These are phyloP conservation scores for Stephanodiscus minutulus DNA, from an alignment of 108 stramenopile genomes.

Conservation along the genomic window DNA sequence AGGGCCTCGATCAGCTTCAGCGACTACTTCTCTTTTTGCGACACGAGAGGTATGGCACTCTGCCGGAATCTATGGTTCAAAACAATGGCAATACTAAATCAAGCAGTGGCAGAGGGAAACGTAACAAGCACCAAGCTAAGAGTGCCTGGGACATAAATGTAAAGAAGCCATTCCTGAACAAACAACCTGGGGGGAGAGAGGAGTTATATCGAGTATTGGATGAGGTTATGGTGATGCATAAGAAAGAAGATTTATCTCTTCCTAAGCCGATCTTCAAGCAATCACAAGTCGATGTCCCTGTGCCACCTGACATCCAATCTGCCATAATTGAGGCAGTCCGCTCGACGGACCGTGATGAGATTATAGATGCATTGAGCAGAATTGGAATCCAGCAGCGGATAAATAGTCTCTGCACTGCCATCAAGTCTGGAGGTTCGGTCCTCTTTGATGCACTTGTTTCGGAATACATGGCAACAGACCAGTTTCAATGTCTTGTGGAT, in stretches of 20 bases:
- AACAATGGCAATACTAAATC: not conserved
- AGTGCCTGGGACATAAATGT: slow-evolving; percentile 52
- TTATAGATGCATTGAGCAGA: slow-evolving; percentile 4
- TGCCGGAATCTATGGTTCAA: not conserved
- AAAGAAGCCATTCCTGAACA: slow-evolving; percentile 49
- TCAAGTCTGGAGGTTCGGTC: slow-evolving; percentile 10
- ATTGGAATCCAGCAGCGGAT: not conserved
- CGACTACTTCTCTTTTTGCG: slow-evolving; percentile 52
- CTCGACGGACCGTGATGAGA: not conserved
- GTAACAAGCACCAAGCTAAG: slow-evolving; percentile 34
- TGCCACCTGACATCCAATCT: slow-evolving; percentile 41
- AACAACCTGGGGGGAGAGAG: slow-evolving; percentile 32
- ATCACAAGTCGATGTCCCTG: slow-evolving; percentile 37
- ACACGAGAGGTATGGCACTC: slow-evolving; percentile 43
- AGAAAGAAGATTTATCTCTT: slow-evolving; percentile 58
- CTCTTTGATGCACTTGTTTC: slow-evolving; percentile 26
- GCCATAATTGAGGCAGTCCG: slow-evolving; percentile 33
- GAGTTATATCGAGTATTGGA: slow-evolving; percentile 42
- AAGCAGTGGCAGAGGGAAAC: not conserved
- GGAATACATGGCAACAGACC: slow-evolving; percentile 31
- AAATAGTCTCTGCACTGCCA: slow-evolving; percentile 1
- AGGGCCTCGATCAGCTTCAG: slow-evolving; percentile 58
- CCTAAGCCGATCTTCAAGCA: slow-evolving; percentile 60
- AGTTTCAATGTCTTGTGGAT: slow-evolving; percentile 57
- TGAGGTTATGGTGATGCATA: slow-evolving; percentile 61